Base-by-base conservation (phyloP, 83 land plant genomes). In the Picea abies region DNA sequence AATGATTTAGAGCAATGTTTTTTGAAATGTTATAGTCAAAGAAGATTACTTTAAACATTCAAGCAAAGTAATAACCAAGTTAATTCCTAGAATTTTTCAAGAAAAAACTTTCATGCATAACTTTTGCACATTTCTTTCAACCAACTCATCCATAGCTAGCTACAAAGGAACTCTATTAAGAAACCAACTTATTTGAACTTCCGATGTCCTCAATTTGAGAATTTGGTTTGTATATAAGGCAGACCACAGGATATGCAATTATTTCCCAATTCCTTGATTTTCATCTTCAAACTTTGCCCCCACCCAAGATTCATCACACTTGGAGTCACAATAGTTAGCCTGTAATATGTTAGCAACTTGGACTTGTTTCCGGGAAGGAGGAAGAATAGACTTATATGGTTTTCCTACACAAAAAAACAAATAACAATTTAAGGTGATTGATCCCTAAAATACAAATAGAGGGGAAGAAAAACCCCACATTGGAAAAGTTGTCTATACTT, bases 221-320 rank as follows among this genome's bases (percentile, higher is more conserved):
- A 82, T 97, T 96, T 19, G 94, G 99, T 68, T 94, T 97, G 86
- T 97, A 95, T 22, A 93, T 94, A 44, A 97, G 94, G 29, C 97
- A 96, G 16, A 97, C 91, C 84, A 97, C 82, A 17, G 99, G 99
- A 32, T 97, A 92, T 62, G 96, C 98, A 81, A 97, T 95, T 70
- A 92, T 81, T 44, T 0, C 47, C 0, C 8, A 44, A 6, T 44
- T 44, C 98, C 99, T 60, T 97, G 95, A 39, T 94, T 95, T 60
- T 85, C 89, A 82, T 91, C 91, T 80, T 96, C 96, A 84, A 97
- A 97, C 80, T 97, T 97, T n/a, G 93, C 98, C 83, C 95, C 99
- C 79, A 97, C 92, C 99, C 99, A 97, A 7, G 99, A 98, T 82
- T 97, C 98, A 3, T 97, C 99, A 77, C 99, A 97, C 82, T 97